Evolutionary conservation across 352 stramenopile species (phyloP).

Genomic region (Globisporangium nagaii): DNA sequence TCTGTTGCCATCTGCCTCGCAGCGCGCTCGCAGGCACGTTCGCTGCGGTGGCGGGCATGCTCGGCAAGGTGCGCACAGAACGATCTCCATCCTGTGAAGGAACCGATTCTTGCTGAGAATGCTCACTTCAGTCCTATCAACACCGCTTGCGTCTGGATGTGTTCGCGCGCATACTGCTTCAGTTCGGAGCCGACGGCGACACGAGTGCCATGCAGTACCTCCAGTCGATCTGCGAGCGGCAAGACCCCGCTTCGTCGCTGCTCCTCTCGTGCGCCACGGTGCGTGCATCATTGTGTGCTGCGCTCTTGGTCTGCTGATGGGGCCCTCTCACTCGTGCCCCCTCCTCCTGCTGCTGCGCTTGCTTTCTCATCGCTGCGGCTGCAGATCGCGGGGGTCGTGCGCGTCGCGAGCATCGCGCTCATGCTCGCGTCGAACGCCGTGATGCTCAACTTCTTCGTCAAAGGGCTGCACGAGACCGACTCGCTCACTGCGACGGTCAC

Average conservation of each 20-base stretch:
- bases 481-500: conserved; percentile 83
- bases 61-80: conserved; percentile 43
- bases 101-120: neutral
- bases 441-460: conserved; percentile 83
- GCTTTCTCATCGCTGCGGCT: neutral
- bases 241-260: neutral
- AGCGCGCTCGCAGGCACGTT: conserved; percentile 56
- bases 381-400: conserved; percentile 25
- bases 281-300: neutral
- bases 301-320: neutral
- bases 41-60: conserved; percentile 43
- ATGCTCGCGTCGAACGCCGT: conserved; percentile 71
- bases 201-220: conserved; percentile 17
- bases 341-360: neutral
- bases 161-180: neutral
- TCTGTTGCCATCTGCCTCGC: too few relatives aligned
- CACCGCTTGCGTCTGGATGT: too few relatives aligned
- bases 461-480: conserved; percentile 78
- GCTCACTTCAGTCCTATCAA: neutral
- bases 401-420: conserved; percentile 47
- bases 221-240: conserved; percentile 9
- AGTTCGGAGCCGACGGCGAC: conserved; percentile 23
- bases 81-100: neutral
- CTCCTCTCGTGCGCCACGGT: conserved; percentile 4
- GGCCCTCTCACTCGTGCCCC: too few relatives aligned